Conservation (phyloP, 73 alveolate species). For the Tetrahymena elliotti region DNA sequence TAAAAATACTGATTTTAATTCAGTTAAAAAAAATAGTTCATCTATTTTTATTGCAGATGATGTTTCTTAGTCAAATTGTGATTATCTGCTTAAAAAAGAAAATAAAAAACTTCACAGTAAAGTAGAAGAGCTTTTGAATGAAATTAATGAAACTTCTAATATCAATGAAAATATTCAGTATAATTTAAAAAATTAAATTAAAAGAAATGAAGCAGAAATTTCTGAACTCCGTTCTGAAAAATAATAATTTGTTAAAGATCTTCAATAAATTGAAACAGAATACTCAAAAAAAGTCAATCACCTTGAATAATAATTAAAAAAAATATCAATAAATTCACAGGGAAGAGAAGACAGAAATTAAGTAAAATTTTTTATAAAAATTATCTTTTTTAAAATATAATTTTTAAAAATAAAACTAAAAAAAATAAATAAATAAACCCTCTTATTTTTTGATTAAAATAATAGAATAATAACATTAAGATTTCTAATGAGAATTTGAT, state of each 20-base stretch:
- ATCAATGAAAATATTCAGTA: not conserved
- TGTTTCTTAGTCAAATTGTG: not conserved
- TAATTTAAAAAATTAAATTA: not conserved
- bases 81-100: not conserved
- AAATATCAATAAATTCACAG: not conserved
- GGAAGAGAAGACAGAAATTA: not conserved
- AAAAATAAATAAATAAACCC: too few species aligned
- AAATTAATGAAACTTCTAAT: not conserved
- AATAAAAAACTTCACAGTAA: not conserved
- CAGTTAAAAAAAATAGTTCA: not conserved
- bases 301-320: not conserved
- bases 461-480: not conserved
- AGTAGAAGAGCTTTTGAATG: not conserved
- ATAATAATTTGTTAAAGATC: not conserved
- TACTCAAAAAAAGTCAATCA: not conserved
- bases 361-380: not conserved
- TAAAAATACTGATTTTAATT: not conserved
- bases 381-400: not conserved
- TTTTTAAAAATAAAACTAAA: too few species aligned
- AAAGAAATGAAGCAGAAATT: not conserved
- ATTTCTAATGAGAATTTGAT: not conserved
- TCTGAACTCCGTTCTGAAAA: not conserved
- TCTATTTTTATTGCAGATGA: not conserved
- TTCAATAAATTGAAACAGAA: not conserved
- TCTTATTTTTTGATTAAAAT: not conserved